Conservation (phyloP, 2,329 filamentous ascomycete genomes). For the Lachnellula suecica region DNA sequence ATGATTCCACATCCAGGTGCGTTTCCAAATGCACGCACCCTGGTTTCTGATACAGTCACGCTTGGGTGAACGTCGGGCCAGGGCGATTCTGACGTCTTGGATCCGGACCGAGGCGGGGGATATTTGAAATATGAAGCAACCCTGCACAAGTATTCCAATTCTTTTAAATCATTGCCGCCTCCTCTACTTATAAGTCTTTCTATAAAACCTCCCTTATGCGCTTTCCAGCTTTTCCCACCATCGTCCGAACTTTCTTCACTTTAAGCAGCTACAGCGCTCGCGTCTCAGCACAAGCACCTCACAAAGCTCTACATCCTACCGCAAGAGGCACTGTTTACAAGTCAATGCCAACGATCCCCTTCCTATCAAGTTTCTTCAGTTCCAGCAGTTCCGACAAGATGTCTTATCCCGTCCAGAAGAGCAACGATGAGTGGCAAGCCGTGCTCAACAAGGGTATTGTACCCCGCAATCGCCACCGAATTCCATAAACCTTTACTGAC, state of each 20-base stretch:
- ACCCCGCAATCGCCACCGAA: conserved; percentile 36
- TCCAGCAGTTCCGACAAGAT: conserved; percentile 54
- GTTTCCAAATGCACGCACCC: conserved; percentile 23
- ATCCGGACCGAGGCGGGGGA: not conserved
- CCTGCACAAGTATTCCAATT: conserved; percentile 19
- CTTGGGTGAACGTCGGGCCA: not conserved
- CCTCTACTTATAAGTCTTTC: conserved; percentile 5
- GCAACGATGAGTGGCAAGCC: conserved; percentile 83
- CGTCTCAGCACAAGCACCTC: conserved; percentile 19
- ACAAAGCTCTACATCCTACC: conserved; percentile 34
- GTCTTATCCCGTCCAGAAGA: conserved; percentile 78
- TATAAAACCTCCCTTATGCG: conserved; percentile 43
- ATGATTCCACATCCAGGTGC: conserved; percentile 25
- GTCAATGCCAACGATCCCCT: conserved; percentile 78
- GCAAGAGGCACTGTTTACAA: conserved; percentile 41
- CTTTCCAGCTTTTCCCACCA: conserved; percentile 45
- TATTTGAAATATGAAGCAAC: conserved; percentile 14
- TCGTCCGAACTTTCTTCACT: conserved; percentile 46
- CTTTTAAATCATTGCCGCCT: not conserved
- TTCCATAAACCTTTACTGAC: not conserved
- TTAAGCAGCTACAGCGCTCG: conserved; percentile 43
- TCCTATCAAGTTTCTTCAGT: conserved; percentile 75
- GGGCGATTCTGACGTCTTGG: not conserved
- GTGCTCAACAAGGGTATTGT: conserved; percentile 67
- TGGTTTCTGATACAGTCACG: too few species aligned